Percentiles rank a stretch among this genome's conserved stretches.
Evolutionary conservation across 179 eudicot species (phyloP).

Genomic region (Heliamphora pulchella): DNA sequence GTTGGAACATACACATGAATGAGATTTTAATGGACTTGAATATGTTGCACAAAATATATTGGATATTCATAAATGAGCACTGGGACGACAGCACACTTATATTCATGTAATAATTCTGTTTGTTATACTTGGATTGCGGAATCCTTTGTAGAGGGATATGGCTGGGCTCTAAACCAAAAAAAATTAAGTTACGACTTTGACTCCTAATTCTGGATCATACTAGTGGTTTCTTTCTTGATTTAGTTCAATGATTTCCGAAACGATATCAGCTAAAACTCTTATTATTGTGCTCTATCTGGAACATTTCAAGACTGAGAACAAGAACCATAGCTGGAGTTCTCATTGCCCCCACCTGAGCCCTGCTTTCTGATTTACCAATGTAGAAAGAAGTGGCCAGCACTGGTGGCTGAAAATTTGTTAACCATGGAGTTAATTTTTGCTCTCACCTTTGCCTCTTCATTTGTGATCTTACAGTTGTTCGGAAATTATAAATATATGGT

Average conservation of each 20-base stretch:
- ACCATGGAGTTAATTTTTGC: not conserved
- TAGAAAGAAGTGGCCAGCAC: not conserved
- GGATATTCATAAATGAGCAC: not conserved
- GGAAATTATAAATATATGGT: not conserved
- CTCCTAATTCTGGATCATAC: not conserved
- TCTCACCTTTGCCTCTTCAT: not conserved
- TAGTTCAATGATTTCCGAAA: not conserved
- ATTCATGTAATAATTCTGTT: not conserved
- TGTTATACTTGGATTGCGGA: constrained; percentile 5
- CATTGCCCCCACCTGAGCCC: not conserved
- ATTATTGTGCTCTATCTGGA: constrained; percentile 4
- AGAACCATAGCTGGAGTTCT: not conserved
- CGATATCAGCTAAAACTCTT: constrained; percentile 1
- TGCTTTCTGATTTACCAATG: not conserved
- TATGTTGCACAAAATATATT: not conserved
- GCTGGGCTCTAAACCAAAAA: constrained; percentile 9
- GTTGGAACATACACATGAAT: not conserved
- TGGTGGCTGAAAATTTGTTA: constrained; percentile 5
- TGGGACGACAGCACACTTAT: not conserved
- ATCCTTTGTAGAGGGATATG: not conserved
- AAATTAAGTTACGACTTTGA: not conserved
- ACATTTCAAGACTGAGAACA: not conserved
- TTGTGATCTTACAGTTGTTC: not conserved
- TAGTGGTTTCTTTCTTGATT: not conserved
- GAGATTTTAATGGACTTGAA: not conserved